Evolutionary conservation across 148 eudicot genomes (phyloP), one percentile per base, ranked within the genome.

Genomic region (Rhododendron kiyosumense): DNA sequence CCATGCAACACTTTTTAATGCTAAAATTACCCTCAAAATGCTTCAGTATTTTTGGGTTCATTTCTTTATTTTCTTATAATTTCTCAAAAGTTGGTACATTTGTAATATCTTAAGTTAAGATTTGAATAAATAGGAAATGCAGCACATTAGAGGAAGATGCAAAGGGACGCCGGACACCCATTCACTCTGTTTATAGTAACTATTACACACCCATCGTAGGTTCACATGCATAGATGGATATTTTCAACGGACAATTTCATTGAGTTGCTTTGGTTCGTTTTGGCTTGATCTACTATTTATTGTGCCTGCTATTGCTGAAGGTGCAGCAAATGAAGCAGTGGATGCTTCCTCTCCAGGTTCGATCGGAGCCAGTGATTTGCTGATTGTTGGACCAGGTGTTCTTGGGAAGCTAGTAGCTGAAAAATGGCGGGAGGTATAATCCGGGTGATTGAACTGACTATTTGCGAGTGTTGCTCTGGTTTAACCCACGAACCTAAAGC

Each of bases 331-430:
- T 81, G 87, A 87, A 80, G 91, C 88, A 81, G 14, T 73, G 78
- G 93, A 85, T 65, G 84, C 86, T 54, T 84, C 91, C 24, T 86
- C 92, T 73, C 85, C 91, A 3, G 87, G 88, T 51, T 26, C 57
- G 2, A 85, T 90, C 51, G 93, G 94, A 86, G 89, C 87, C 7
- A 86, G 74, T 81, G 99, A 94, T 88, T 89, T 94, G 89, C 89
- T 96, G 81, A 94, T 96, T 63, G 93, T 96, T 84, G 99, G 99
- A 43, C 99, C 99, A 15, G 99, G 99, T 73, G 94, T 91, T 87
- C 94, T 96, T 41, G 99, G 99, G 2, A 98, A 95, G 46, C 90
- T 94, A 73, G 93, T 96, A 4, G 96, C 98, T 89, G 89, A 92
- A 57, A 88, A 91, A 86, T 96, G 99, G 99, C 89, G 84, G 81